Evolutionary conservation across 1,284 basidiomycete genomes (phyloP), one percentile per base, ranked within the genome.

Genomic region (Athelia sp.): DNA sequence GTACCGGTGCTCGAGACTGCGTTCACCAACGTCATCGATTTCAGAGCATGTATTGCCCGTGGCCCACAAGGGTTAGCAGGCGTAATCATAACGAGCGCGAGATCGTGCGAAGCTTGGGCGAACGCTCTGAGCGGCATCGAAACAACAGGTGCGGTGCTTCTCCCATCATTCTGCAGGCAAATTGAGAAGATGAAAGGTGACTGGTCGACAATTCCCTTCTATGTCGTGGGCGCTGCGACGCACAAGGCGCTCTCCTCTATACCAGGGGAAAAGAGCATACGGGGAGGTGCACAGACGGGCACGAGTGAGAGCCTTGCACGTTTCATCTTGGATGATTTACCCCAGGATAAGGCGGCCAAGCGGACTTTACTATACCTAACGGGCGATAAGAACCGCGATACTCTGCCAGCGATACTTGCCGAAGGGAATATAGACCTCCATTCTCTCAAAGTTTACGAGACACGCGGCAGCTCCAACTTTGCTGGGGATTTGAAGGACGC

Each of bases 301-400:
- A 87, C 76, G 4, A 79, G 79, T 11, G 82, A 84, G 56, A 67
- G 72, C 42, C 77, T 93, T 15, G 88, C 81, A 0, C 68, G 64
- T 8, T 86, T 81, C 62, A 86, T 92, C 54, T 58, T 83, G 34
- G 56, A 64, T 0, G 77, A 84, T 48, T 50, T 72, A 32, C 44
- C 58, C 0, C 58, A 29, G 58, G 24, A 1, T 58, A 52, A 36
- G 69, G 15, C 8, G 36, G n/a, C 15, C n/a, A 40, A 40, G 36
- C 36, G 6, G 13, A 29, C 13, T 13, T 57, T 92, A 46, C 62
- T 93, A 11, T 90, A 88, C 61, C 73, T 93, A 8, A 86, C 79
- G 4, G 89, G 89, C 15, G 90, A 92, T 71, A 92, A 90, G 71
- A 91, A 87, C 52, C 73, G 79, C 15, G 87, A 90, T 55, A 84